phyloP scores from a whole-genome alignment of 768 basidiomycete species.

The Mycena indigotica region DNA sequence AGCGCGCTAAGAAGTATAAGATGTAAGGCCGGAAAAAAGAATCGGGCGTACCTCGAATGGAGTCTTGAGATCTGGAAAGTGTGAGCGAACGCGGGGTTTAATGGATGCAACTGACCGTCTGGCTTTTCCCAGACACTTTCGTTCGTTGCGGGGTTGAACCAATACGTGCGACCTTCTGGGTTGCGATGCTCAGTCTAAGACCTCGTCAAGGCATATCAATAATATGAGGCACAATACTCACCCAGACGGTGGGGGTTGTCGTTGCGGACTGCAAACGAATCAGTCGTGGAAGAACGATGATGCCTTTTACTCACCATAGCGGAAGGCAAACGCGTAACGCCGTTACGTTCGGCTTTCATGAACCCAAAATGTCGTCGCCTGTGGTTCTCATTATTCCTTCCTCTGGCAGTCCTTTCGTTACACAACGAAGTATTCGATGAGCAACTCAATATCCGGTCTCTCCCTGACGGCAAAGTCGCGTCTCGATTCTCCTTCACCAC shows the following conservation, averaged over 20 bases:
- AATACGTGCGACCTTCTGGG: conserved; percentile 96
- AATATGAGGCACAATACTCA: not conserved
- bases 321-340: not conserved
- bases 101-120: conserved; percentile 57
- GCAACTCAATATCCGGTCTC: conserved; percentile 46
- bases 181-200: conserved; percentile 89
- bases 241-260: conserved; percentile 12
- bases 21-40: conserved; percentile 5
- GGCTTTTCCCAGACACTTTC: conserved; percentile 99
- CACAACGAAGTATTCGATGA: conserved; percentile 52
- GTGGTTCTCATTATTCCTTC: conserved; percentile 1
- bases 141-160: conserved; percentile 88
- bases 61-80: conserved; percentile 72
- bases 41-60: conserved; percentile 75
- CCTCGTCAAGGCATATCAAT: not conserved
- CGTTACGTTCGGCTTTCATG: not conserved
- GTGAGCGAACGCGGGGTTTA: conserved; percentile 4
- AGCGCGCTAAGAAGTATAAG: conserved; percentile 61
- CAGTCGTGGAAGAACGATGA: not conserved
- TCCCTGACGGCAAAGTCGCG: conserved; percentile 81
- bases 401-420: conserved; percentile 5
- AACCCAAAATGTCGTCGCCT: not conserved
- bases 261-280: not conserved
- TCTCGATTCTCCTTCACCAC: conserved; percentile 83
- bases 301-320: not conserved